phyloP scores from a whole-genome alignment of 2,329 filamentous ascomycete genomes.

The Intubia oerlemansii region DNA sequence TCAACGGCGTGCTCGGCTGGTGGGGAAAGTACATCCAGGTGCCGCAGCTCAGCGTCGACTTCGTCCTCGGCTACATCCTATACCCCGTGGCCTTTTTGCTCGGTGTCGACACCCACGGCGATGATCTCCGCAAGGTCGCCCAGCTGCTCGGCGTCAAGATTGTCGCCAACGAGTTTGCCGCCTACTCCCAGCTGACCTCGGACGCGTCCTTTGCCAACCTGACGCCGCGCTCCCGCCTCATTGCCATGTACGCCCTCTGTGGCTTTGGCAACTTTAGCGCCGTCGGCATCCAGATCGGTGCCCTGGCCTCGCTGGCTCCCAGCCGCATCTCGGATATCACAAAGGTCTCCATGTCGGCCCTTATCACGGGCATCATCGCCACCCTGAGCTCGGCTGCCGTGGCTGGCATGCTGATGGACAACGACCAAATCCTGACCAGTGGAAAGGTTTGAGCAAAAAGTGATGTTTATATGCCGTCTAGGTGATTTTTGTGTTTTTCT shows the following conservation, averaged over 20 bases:
- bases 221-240: constrained; percentile 50
- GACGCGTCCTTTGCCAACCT: constrained; percentile 32
- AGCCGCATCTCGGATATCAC: constrained; percentile 54
- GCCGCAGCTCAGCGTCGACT: constrained; percentile 49
- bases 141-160: constrained; percentile 65
- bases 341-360: constrained; percentile 51
- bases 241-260: constrained; percentile 72
- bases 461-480: no score
- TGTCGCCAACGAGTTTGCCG: constrained; percentile 68
- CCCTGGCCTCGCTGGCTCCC: constrained; percentile 63
- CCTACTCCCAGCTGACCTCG: constrained; percentile 26
- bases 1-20: constrained; percentile 64
- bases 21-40: constrained; percentile 59
- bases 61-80: constrained; percentile 57
- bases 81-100: constrained; percentile 67
- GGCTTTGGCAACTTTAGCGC: constrained; percentile 75
- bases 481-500: no score
- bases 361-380: constrained; percentile 56
- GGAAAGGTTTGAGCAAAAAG: no score
- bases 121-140: constrained; percentile 48
- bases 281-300: constrained; percentile 75
- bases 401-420: constrained; percentile 56
- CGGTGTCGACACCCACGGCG: constrained; percentile 41
- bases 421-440: no score
- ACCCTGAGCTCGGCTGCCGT: constrained; percentile 62